Percentiles rank a stretch among this genome's conserved stretches.
Evolutionary conservation across 1,139 yeast species (phyloP).

Genomic region (Kodamaea arcana): DNA sequence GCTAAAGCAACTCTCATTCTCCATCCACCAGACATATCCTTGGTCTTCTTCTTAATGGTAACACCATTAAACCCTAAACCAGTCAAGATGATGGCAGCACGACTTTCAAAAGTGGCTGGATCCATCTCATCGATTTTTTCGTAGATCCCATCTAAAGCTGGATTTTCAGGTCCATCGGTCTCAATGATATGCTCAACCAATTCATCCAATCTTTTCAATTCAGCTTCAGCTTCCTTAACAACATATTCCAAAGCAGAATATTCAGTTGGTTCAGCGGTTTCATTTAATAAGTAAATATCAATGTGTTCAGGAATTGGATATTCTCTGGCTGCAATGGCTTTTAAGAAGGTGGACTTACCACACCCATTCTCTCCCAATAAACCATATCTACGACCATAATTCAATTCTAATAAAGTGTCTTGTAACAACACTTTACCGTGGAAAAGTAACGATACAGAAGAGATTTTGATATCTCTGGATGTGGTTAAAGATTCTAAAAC

Average conservation of each 20-base stretch:
- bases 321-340: conserved; percentile 93
- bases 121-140: conserved; percentile 97
- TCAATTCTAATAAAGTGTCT: conserved; percentile 87
- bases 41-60: conserved; percentile 82
- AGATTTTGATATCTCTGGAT: conserved; percentile 89
- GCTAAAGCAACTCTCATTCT: conserved; percentile 89
- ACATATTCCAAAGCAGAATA: conserved; percentile 93
- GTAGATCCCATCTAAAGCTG: conserved; percentile 78
- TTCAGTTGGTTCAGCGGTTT: conserved; percentile 95
- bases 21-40: conserved; percentile 99
- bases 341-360: conserved; percentile 94
- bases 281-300: conserved; percentile 89
- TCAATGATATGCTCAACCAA: conserved; percentile 86
- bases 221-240: conserved; percentile 92
- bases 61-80: conserved; percentile 93
- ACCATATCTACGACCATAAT: conserved; percentile 96
- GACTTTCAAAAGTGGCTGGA: conserved; percentile 90
- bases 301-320: conserved; percentile 90
- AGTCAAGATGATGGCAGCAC: conserved; percentile 92
- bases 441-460: conserved; percentile 86
- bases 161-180: conserved; percentile 92
- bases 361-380: conserved; percentile 98
- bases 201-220: conserved; percentile 86
- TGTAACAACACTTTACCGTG: conserved; percentile 96
- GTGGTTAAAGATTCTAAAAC: conserved; percentile 85